A percentile compares a stretch with the other conserved stretches of the same genome.
Evolutionary conservation across 768 basidiomycete genomes (phyloP).

Genomic region (Mycena haematopus): DNA sequence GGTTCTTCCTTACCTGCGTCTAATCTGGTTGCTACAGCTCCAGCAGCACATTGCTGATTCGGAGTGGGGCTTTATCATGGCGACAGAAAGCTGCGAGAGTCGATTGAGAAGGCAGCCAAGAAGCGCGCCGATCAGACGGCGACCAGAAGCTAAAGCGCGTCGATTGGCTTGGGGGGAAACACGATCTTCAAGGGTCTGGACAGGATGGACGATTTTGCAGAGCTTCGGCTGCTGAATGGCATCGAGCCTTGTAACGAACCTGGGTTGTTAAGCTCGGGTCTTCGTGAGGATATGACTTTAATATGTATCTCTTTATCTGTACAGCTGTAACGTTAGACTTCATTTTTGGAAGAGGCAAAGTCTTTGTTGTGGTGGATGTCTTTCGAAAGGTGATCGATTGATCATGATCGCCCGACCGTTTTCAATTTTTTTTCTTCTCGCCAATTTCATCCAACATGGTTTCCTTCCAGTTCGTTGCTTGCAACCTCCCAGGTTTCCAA

Average conservation of each 20-base stretch:
- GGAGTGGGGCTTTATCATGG: slow-evolving; percentile 67
- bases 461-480: slow-evolving; percentile 68
- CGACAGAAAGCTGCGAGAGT: slow-evolving; percentile 50
- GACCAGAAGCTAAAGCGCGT: slow-evolving; percentile 56
- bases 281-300: slow-evolving; percentile 16
- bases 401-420: neutral
- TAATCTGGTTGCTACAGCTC: slow-evolving; percentile 36
- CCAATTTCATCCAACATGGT: slow-evolving; percentile 55
- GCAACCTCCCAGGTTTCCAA: neutral
- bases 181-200: slow-evolving; percentile 70
- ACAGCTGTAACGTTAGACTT: neutral
- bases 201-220: slow-evolving; percentile 62
- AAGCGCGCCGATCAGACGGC: slow-evolving; percentile 46
- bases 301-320: neutral
- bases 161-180: slow-evolving; percentile 64
- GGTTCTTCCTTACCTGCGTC: neutral
- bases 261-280: slow-evolving; percentile 61
- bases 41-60: slow-evolving; percentile 65
- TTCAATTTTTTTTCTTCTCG: slow-evolving; percentile 8
- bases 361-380: slow-evolving; percentile 10
- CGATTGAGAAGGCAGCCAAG: slow-evolving; percentile 58
- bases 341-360: neutral
- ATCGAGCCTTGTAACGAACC: slow-evolving; percentile 51
- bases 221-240: slow-evolving; percentile 56
- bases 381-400: slow-evolving; percentile 1